Base-by-base conservation (phyloP, 306 rosid genomes). In the Morella rubra region DNA sequence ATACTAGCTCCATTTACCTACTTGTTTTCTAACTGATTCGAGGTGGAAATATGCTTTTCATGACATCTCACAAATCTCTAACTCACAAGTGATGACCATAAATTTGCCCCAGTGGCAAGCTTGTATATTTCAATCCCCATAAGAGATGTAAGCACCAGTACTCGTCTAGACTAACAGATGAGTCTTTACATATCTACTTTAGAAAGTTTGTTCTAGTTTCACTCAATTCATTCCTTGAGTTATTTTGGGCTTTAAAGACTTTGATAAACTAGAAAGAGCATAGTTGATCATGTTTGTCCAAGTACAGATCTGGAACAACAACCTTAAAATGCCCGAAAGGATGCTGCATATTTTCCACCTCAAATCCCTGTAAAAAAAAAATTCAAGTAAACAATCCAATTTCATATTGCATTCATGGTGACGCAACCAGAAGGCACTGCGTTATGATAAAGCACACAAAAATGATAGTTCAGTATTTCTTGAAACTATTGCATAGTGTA, bases 291-390 rank as follows among this genome's bases (percentile, higher is more conserved):
- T 41, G 7, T 59, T 24, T 59, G 66, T 24, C 66, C 42, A 59
- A 22, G n/a, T 56, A 59, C 8, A 10, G 22, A 59, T 59, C 56
- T 11, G 18, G 66, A 59, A 32, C 41, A 59, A 22, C 14, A 59
- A 5, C 27, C 66, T 59, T 59, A 24, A 59, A 6, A 59, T 10
- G 10, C 66, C 65, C 37, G 11, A 6, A 11, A 59, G 41, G 24
- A 59, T 5, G 42, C 42, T 24, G 1, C 24, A 19, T 52, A 68
- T 80, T 78, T 54, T 24, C 58, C 76, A 76, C 60, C 81, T 69
- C 76, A 56, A 70, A 82, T 62, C 45, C 64, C 67, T 60, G 61
- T 62, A 40, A 64, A 59, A 14, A 78, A 73, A 53, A 60, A 42
- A 73, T 41, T 54, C 74, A 24, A 72, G 24, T 32, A 80, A 77